These are phyloP conservation scores for Laetiporus sulphureus DNA, from an alignment of 1,284 basidiomycete genomes.

Conservation along the genomic window DNA sequence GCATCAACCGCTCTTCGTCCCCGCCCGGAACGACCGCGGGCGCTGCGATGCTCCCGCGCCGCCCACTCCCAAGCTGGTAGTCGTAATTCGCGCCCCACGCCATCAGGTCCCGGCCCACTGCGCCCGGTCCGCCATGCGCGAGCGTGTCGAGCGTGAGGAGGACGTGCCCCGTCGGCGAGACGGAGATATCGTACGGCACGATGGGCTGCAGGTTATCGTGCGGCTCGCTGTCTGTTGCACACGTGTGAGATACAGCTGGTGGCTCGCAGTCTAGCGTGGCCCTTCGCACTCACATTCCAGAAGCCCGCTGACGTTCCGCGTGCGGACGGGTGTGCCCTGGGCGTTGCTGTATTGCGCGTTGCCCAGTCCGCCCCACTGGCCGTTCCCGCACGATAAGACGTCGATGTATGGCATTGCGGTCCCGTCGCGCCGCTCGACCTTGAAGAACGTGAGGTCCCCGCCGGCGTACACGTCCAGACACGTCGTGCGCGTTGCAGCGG, in stretches of 20 bases:
- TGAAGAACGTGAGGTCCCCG: constrained; percentile 75
- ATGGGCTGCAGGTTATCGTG: constrained; percentile 61
- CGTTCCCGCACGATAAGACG: constrained; percentile 80
- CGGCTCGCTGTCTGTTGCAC: constrained; percentile 57
- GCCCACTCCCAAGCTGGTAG: constrained; percentile 84
- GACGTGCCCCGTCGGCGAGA: constrained; percentile 77
- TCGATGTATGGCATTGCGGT: constrained; percentile 48
- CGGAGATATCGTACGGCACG: constrained; percentile 58
- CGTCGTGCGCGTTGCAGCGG: constrained; percentile 45
- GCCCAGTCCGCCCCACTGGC: constrained; percentile 81
- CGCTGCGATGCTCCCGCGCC: constrained; percentile 64
- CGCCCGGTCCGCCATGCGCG: constrained; percentile 36
- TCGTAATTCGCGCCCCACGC: constrained; percentile 68
- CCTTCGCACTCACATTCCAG: constrained; percentile 62
- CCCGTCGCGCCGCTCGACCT: constrained; percentile 53
- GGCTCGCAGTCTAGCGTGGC: neutral
- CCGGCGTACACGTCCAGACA: constrained; percentile 68
- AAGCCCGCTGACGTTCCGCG: constrained; percentile 81
- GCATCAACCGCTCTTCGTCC: constrained; percentile 51
- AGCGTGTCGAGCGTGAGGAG: constrained; percentile 71
- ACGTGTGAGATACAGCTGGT: no score
- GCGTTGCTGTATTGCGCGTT: constrained; percentile 76
- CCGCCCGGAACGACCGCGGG: constrained; percentile 53
- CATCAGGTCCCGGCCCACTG: constrained; percentile 53
- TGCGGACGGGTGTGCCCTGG: constrained; percentile 65